phyloP scores from a whole-genome alignment of 306 rosid genomes.

The Betula pendula region DNA sequence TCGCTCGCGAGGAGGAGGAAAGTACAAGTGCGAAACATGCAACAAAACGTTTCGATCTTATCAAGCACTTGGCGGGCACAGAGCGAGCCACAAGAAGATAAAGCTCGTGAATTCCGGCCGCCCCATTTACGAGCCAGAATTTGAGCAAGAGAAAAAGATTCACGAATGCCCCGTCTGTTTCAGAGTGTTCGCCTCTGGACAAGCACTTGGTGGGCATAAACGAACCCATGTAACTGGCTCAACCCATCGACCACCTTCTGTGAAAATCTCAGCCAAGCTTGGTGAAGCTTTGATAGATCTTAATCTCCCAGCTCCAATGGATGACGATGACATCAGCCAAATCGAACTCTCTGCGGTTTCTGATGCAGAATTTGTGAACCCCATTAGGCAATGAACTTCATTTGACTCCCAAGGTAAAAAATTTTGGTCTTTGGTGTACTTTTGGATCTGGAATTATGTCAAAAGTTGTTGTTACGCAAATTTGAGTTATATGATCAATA shows the following conservation, averaged over 20 bases:
- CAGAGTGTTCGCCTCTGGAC: slow-evolving; percentile 85
- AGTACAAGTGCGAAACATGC: slow-evolving; percentile 91
- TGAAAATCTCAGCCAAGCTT: slow-evolving; percentile 24
- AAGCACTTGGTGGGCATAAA: slow-evolving; percentile 96
- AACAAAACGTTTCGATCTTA: slow-evolving; percentile 74
- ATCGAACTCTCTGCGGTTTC: slow-evolving; percentile 79
- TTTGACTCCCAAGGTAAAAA: slow-evolving; percentile 41
- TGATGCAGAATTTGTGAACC: slow-evolving; percentile 67
- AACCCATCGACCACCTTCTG: slow-evolving; percentile 21
- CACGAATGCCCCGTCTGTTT: slow-evolving; percentile 85
- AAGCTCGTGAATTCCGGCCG: slow-evolving; percentile 12
- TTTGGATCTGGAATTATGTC: slow-evolving; percentile 30
- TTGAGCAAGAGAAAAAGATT: slow-evolving; percentile 45
- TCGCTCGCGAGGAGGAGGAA: slow-evolving; percentile 51
- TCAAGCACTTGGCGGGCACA: slow-evolving; percentile 91
- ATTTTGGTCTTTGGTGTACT: slow-evolving; percentile 36
- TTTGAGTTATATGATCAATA: slow-evolving; percentile 24
- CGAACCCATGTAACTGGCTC: slow-evolving; percentile 76
- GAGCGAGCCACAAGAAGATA: slow-evolving; percentile 94
- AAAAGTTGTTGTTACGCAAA: slow-evolving; percentile 30
- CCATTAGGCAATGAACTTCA: slow-evolving; percentile 23
- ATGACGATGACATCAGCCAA: slow-evolving; percentile 66
- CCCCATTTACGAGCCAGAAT: slow-evolving; percentile 14
- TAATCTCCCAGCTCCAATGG: slow-evolving; percentile 83
- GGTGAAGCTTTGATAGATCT: slow-evolving; percentile 72